phyloP scores from a whole-genome alignment of 768 basidiomycete species.

The Lactifluus subvellereus region DNA sequence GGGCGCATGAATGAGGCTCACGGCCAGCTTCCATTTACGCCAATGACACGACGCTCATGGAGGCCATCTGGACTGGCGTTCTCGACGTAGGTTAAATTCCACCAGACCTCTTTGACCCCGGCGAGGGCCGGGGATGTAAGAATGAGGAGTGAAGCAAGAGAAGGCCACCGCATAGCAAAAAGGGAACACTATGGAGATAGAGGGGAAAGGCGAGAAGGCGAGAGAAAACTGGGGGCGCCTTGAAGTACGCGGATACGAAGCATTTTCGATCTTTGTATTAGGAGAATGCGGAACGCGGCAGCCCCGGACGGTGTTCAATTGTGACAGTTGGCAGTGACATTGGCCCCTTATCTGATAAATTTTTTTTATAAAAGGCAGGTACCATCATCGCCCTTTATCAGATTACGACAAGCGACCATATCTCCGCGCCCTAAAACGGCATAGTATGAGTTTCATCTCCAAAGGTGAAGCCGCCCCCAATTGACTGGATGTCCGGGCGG shows the following conservation, averaged over 20 bases:
- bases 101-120: slow-evolving; percentile 73
- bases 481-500: no score
- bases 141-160: slow-evolving; percentile 29
- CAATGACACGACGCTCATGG: slow-evolving; percentile 67
- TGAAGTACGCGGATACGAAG: neutral
- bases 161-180: slow-evolving; percentile 13
- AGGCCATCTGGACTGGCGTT: slow-evolving; percentile 83
- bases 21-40: slow-evolving; percentile 94
- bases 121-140: slow-evolving; percentile 43
- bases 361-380: neutral
- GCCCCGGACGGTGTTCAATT: no score
- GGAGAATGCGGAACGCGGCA: no score
- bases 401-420: neutral
- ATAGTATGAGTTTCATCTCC: no score
- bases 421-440: neutral
- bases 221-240: neutral
- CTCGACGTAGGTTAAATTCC: slow-evolving; percentile 85
- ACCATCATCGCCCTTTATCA: neutral
- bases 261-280: no score
- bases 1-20: slow-evolving; percentile 36
- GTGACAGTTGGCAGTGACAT: neutral
- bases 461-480: no score
- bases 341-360: neutral
- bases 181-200: neutral
- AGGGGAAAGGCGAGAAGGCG: slow-evolving; percentile 4